phyloP scores from a whole-genome alignment of 2,329 filamentous ascomycete species.

The Sporothrix humicola region DNA sequence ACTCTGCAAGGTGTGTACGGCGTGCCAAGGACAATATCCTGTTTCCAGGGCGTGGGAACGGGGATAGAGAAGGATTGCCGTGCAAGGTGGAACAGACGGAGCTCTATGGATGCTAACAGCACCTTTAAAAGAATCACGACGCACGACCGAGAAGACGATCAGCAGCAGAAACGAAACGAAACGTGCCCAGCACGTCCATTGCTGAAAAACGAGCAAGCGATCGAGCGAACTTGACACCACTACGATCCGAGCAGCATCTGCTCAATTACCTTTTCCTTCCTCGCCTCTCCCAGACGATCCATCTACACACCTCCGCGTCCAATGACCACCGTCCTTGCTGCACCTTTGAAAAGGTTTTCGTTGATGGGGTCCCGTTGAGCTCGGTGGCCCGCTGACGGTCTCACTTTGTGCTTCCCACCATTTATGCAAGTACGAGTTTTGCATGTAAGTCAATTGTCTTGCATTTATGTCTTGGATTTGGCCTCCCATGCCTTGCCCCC shows the following conservation, averaged over 20 bases:
- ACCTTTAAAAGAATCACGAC: slow-evolving; percentile 1
- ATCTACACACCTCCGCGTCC: not conserved
- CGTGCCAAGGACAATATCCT: not conserved
- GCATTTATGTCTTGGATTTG: slow-evolving; percentile 10
- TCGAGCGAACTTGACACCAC: not conserved
- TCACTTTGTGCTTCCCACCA: slow-evolving; percentile 33
- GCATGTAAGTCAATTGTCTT: slow-evolving; percentile 42
- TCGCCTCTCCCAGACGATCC: not conserved
- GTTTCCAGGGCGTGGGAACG: not conserved
- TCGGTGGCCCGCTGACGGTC: slow-evolving; percentile 33
- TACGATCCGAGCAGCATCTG: not conserved
- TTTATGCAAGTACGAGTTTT: slow-evolving; percentile 42
- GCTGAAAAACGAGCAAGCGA: slow-evolving; percentile 9
- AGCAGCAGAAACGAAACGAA: not conserved
- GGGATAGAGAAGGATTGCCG: not conserved
- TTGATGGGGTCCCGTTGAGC: slow-evolving; percentile 33
- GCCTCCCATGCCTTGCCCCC: not conserved
- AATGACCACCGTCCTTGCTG: slow-evolving; percentile 18
- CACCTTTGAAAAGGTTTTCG: not conserved
- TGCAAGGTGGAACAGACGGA: not conserved
- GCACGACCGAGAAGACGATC: not conserved
- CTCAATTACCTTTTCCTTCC: not conserved
- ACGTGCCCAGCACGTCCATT: not conserved
- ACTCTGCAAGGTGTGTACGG: not conserved
- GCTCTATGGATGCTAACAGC: slow-evolving; percentile 7